Conservation (phyloP, 257 asterid genomes). For the Nicotiana undulata region DNA sequence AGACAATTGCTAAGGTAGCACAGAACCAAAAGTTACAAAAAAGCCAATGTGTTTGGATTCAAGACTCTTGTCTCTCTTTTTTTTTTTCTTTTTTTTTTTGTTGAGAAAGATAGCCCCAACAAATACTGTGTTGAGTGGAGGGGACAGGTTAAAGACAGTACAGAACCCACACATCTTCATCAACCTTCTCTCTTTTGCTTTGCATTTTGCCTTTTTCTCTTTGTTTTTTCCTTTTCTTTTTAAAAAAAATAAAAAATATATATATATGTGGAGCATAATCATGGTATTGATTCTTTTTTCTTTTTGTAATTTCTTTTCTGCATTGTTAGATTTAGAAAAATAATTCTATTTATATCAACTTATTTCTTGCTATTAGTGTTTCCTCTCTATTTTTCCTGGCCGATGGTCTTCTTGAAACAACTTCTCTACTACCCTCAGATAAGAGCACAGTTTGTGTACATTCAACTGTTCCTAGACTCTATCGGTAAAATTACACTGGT, state of each 20-base stretch:
- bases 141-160: constrained; percentile 93
- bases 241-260: too few relatives aligned
- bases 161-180: constrained; percentile 78
- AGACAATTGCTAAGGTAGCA: constrained; percentile 67
- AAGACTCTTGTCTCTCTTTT: constrained; percentile 6
- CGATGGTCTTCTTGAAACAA: too few relatives aligned
- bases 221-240: constrained; percentile 2
- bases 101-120: constrained; percentile 13
- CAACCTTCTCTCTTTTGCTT: constrained; percentile 18
- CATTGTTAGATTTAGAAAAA: too few relatives aligned
- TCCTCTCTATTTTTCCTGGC: too few relatives aligned
- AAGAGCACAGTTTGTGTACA: rapidly evolving
- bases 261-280: constrained; percentile 9
- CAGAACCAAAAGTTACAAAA: constrained; percentile 64
- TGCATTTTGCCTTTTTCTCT: constrained; percentile 11
- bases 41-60: constrained; percentile 64
- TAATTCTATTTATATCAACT: too few relatives aligned
- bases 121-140: constrained; percentile 68
- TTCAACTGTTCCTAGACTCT: too few relatives aligned
- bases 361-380: too few relatives aligned
- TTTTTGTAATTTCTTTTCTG: not conserved
- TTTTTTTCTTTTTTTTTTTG: not conserved
- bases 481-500: too few relatives aligned
- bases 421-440: too few relatives aligned
- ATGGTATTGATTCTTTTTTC: not conserved